Base-by-base conservation (phyloP, 169 alveolate species). In the Plasmodium gonderi region DNA sequence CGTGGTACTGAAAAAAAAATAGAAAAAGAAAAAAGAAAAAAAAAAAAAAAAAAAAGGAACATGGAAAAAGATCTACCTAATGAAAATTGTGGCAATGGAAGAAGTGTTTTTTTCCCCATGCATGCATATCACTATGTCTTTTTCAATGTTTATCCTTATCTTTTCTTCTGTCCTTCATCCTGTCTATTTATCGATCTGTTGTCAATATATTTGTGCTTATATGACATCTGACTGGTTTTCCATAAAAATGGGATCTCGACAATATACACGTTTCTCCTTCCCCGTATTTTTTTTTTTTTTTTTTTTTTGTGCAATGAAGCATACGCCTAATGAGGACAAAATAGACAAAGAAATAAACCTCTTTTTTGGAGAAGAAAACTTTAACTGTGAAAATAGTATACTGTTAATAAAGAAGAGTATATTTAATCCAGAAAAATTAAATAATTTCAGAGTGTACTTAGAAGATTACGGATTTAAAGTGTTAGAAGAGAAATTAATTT, bases 321-420 rank as follows among this genome's bases (percentile, higher is more conserved):
- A 90, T 40, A 26, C 72, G 9, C 82, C 94, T 14, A 65, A 38
- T 26, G 94, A 90, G 23, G 64, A 51, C 12, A 90, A 77, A 20
- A 54, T 90, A 76, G 94, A 78, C 75, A 47, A 79, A 67, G 94
- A 90, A 54, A 90, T 90, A 77, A 79, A 78, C 8, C 64, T 90
- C 8, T 90, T 90, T 77, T 90, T 90, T 47, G 40, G 68, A n/a
- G 65, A 78, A 3, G 90, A 79, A 64, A 36, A 90, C 14, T 77
- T 90, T 76, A 64, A 49, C 9, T n/a, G 51, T 51, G 94, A 90
- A 47, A 76, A 65, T 36, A 79, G 76, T 26, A 79, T 90, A 51
- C 1, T 90, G 33, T 14, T 79, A 76, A 49, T 76, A 33, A 90
- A 69, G 14, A 69, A 67, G 26, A 40, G 76, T 4, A 26, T 69